Evolutionary conservation across 768 basidiomycete species (phyloP).

Genomic region (Calocera cornea): DNA sequence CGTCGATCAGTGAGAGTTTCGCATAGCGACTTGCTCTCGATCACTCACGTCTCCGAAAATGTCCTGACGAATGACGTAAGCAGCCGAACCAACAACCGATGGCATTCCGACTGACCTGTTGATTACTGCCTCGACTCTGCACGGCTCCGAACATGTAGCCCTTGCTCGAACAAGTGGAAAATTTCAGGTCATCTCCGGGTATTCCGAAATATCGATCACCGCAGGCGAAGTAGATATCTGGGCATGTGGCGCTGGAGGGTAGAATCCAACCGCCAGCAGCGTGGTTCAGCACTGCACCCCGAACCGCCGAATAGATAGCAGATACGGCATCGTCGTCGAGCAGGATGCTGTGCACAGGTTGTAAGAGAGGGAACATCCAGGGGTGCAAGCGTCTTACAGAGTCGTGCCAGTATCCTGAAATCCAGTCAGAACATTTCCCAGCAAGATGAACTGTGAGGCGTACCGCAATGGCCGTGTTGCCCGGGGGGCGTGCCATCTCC

Average conservation of each 20-base stretch:
- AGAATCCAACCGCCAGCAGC: constrained; percentile 29
- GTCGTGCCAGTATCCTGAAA: not conserved
- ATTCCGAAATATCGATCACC: constrained; percentile 16
- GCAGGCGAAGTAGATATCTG: constrained; percentile 25
- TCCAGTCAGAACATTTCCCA: not conserved
- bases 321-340: constrained; percentile 25
- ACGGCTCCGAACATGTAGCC: not conserved
- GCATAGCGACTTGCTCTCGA: not conserved
- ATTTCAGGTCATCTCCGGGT: not conserved
- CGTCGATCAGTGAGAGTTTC: not conserved
- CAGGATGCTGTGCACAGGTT: constrained; percentile 8
- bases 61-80: not conserved
- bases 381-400: not conserved
- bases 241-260: constrained; percentile 22
- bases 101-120: not conserved
- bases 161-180: not conserved
- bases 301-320: constrained; percentile 25
- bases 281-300: constrained; percentile 26
- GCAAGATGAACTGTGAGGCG: not conserved
- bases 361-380: not conserved
- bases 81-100: not conserved
- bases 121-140: not conserved
- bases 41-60: not conserved
- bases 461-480: not conserved
- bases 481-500: not conserved